Conservation (phyloP, 140 eudicot species). For the Stevia rebaudiana region DNA sequence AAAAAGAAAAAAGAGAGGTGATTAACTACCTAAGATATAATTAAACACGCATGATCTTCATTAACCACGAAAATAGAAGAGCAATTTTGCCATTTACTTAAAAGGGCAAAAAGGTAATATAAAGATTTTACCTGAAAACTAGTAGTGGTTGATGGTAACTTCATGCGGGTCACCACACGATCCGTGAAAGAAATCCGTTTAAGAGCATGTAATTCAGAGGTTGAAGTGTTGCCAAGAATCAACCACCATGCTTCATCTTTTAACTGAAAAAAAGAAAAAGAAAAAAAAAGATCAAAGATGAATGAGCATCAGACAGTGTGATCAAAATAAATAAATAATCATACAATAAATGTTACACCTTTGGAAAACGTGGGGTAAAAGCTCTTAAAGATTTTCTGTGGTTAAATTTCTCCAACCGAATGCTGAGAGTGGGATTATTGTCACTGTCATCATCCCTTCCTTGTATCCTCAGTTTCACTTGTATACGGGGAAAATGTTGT, state of each 20-base stretch:
- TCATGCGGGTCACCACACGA: conserved; percentile 64
- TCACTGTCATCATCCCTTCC: conserved; percentile 29
- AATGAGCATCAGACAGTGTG: neutral
- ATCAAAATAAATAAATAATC: neutral
- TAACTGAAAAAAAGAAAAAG: conserved; percentile 34
- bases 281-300: conserved; percentile 1
- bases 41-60: neutral
- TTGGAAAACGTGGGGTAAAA: conserved; percentile 80
- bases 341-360: conserved; percentile 40
- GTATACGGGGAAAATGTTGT: conserved; percentile 72
- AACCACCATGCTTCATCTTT: conserved; percentile 98
- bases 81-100: neutral
- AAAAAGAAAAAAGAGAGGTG: neutral
- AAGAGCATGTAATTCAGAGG: conserved; percentile 67
- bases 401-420: conserved; percentile 60
- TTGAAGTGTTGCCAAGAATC: conserved; percentile 68
- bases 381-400: conserved; percentile 59
- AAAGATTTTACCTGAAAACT: conserved; percentile 41
- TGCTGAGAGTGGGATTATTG: conserved; percentile 35
- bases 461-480: conserved; percentile 56
- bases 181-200: conserved; percentile 76
- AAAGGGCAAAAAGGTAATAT: neutral
- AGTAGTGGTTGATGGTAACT: conserved; percentile 51
- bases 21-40: conserved; percentile 10
- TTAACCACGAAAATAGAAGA: neutral